These are phyloP conservation scores for Phytophthora ohioensis DNA, from an alignment of 352 stramenopile genomes.

Conservation along the genomic window DNA sequence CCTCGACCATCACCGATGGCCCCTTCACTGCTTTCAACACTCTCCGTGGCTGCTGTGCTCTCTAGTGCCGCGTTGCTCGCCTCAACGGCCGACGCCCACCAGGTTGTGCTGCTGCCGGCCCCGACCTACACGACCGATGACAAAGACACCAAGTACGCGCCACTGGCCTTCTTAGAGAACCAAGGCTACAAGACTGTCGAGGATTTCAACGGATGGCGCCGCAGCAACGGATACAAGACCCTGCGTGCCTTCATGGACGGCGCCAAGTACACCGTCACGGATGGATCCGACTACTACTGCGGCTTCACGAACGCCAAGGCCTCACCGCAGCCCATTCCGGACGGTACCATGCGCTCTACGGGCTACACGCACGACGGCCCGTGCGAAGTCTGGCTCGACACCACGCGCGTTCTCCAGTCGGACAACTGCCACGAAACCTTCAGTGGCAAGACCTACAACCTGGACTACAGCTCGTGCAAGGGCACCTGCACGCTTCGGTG, in stretches of 20 bases:
- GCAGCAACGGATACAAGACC: slow-evolving; percentile 56
- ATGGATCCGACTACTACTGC: slow-evolving; percentile 47
- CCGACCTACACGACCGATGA: slow-evolving; percentile 52
- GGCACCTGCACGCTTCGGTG: slow-evolving; percentile 51
- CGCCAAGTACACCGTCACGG: slow-evolving; percentile 45
- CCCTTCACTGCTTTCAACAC: slow-evolving; percentile 34
- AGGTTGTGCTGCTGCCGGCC: slow-evolving; percentile 50
- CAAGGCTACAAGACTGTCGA: slow-evolving; percentile 52
- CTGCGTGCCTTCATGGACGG: slow-evolving; percentile 58
- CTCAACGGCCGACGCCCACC: slow-evolving; percentile 41
- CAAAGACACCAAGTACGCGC: slow-evolving; percentile 51
- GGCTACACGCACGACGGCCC: slow-evolving; percentile 61
- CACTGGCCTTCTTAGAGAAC: slow-evolving; percentile 59
- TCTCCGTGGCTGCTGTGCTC: slow-evolving; percentile 36
- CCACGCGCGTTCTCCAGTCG: slow-evolving; percentile 42
- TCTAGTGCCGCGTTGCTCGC: slow-evolving; percentile 39
- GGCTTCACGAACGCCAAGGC: slow-evolving; percentile 41
- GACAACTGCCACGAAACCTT: slow-evolving; percentile 53
- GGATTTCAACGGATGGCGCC: slow-evolving; percentile 54
- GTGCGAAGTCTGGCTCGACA: slow-evolving; percentile 62
- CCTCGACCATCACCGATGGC: slow-evolving; percentile 15
- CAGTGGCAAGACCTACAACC: slow-evolving; percentile 41
- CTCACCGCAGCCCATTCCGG: slow-evolving; percentile 41
- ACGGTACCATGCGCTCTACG: slow-evolving; percentile 46
- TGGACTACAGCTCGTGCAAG: slow-evolving; percentile 60